Percentiles rank a stretch among this genome's conserved stretches.
Evolutionary conservation across 306 rosid species (phyloP).

Genomic region (Nissolia schottii): DNA sequence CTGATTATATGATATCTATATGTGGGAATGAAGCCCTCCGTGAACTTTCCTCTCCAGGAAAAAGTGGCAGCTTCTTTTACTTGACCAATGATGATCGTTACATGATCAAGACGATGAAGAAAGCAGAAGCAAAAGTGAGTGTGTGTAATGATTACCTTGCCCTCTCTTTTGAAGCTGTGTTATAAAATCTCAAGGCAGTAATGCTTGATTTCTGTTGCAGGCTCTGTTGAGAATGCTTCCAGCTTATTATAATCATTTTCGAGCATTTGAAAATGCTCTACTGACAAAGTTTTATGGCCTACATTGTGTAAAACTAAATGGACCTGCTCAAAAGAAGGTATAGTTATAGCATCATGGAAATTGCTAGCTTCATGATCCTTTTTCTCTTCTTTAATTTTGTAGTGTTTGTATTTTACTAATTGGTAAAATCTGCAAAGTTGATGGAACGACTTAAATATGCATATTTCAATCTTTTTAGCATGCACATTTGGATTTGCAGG

Average conservation of each 20-base stretch:
- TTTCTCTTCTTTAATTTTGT: not conserved
- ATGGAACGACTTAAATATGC: not conserved
- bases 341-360: not conserved
- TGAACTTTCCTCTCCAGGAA: slow-evolving; percentile 79
- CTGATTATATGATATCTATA: slow-evolving; percentile 78
- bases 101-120: slow-evolving; percentile 92
- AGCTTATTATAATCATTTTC: slow-evolving; percentile 85
- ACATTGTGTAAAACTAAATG: slow-evolving; percentile 80
- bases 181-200: not conserved
- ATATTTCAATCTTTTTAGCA: not conserved
- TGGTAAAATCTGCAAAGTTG: not conserved
- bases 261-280: slow-evolving; percentile 73
- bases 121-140: slow-evolving; percentile 85
- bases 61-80: slow-evolving; percentile 90
- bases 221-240: slow-evolving; percentile 84
- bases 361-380: not conserved
- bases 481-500: slow-evolving; percentile 38
- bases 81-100: slow-evolving; percentile 91
- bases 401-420: too few species aligned
- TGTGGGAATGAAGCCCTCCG: slow-evolving; percentile 87
- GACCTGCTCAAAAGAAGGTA: slow-evolving; percentile 85
- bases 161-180: not conserved
- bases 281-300: slow-evolving; percentile 85
- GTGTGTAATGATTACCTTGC: not conserved
- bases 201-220: slow-evolving; percentile 32